Evolutionary conservation across 2,329 filamentous ascomycete genomes (phyloP), one percentile per base, ranked within the genome.

Genomic region (Pyricularia pennisetigena): DNA sequence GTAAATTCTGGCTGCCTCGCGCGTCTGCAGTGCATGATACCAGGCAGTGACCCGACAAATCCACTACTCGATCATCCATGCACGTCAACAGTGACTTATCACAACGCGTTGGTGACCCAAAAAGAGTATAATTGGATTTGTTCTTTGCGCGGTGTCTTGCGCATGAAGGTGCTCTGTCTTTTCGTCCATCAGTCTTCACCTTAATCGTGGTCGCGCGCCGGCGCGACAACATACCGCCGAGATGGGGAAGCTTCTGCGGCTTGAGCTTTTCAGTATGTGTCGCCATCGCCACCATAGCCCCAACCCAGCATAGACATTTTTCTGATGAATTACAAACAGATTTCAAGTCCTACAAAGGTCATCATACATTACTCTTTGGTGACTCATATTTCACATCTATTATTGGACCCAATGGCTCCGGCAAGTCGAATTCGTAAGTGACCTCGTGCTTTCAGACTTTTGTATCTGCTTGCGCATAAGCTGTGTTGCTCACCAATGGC

Each of bases 321-420:
- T 61, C 57, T 61, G 57, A 61, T 61, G 57, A 6, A 24, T 24
- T 24, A 14, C 57, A 26, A 65, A 30, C 75, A 95, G 92, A 99
- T 83, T 99, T 99, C 88, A 99, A 99, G 82, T 98, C 95, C 74
- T 99, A 99, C 83, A 97, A 97, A 79, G 95, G 94, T 69, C 94
- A 97, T 75, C 95, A 99, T 82, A 90, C 88, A 70, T 88, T 99
- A 63, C 87, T 97, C 67, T 97, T 99, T 75, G 94, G 94, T 75
- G 94, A 99, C 82, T 96, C 94, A 2, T 98, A 97, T 80, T 99
- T 99, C 79, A 99, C 95, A 66, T 99, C 95, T 61, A 97, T 99
- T 76, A 98, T 99, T 76, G 95, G 96, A 6, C 95, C 95, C 77
- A 99, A 99, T 94, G 95, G 95, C 83, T 98, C 95, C 49, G 95